Conservation (phyloP, 805 yeast species). For the Saitoella complicata region DNA sequence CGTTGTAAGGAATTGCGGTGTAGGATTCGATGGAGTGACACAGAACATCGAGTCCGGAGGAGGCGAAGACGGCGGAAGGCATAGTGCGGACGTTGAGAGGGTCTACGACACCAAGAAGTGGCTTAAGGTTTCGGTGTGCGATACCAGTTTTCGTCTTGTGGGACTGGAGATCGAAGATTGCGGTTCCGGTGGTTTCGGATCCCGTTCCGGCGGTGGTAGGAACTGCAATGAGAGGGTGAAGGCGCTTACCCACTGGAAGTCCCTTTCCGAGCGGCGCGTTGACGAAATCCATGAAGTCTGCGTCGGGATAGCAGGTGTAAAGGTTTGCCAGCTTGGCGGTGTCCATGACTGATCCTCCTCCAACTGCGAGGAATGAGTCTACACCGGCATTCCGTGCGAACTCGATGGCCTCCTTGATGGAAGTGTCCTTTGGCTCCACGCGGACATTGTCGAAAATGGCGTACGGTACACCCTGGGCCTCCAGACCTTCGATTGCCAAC, state of each 20-base stretch:
- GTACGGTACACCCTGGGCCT: constrained; percentile 20
- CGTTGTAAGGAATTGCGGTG: constrained; percentile 28
- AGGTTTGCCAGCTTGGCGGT: constrained; percentile 29
- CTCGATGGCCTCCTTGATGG: constrained; percentile 21
- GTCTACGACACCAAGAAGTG: constrained; percentile 29
- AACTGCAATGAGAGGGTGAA: constrained; percentile 28
- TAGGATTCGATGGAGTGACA: constrained; percentile 31
- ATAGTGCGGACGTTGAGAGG: constrained; percentile 26
- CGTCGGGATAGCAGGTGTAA: constrained; percentile 26
- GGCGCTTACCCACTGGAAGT: constrained; percentile 19
- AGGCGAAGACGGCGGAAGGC: constrained; percentile 28
- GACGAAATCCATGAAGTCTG: constrained; percentile 27
- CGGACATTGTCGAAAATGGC: constrained; percentile 22
- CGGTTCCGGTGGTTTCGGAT: constrained; percentile 32
- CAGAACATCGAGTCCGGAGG: constrained; percentile 30
- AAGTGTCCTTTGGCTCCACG: constrained; percentile 25
- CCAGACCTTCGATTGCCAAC: constrained; percentile 21
- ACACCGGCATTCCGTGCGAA: constrained; percentile 23
- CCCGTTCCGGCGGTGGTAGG: constrained; percentile 35
- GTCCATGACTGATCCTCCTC: constrained; percentile 34
- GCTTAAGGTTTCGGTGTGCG: constrained; percentile 28
- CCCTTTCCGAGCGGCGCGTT: constrained; percentile 28
- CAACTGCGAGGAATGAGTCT: constrained; percentile 29
- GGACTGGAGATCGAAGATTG: constrained; percentile 27
- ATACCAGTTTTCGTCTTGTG: constrained; percentile 29